Evolutionary conservation across 768 basidiomycete species (phyloP).

Genomic region (Mycena maculata): DNA sequence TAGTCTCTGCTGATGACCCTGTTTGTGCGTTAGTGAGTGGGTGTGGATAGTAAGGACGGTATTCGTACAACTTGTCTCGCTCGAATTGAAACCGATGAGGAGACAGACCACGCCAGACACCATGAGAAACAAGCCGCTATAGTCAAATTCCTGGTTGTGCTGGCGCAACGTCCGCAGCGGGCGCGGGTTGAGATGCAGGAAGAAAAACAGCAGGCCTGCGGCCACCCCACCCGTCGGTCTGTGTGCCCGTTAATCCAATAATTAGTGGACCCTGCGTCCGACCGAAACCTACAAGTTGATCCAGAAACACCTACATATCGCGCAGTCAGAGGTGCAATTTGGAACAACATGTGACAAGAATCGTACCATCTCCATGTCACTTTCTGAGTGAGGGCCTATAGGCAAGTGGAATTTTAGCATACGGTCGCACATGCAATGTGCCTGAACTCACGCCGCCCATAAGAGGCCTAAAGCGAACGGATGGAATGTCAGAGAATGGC

Average conservation of each 20-base stretch:
- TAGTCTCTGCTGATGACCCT: constrained; percentile 73
- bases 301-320: constrained; percentile 70
- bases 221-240: constrained; percentile 80
- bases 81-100: constrained; percentile 78
- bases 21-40: not conserved
- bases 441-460: constrained; percentile 75
- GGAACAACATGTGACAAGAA: constrained; percentile 6
- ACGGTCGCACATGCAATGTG: not conserved
- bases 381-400: constrained; percentile 76
- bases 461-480: constrained; percentile 72
- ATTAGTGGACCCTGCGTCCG: not conserved
- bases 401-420: not conserved
- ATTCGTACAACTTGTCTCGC: constrained; percentile 71
- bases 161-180: constrained; percentile 65
- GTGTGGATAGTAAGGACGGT: not conserved
- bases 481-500: constrained; percentile 47
- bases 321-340: not conserved
- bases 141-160: constrained; percentile 78
- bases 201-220: constrained; percentile 70
- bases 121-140: constrained; percentile 72
- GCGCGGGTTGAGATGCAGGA: constrained; percentile 85
- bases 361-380: constrained; percentile 82
- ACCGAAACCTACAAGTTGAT: constrained; percentile 70
- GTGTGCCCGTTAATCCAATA: not conserved
- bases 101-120: constrained; percentile 74